Percentiles rank a stretch among this genome's conserved stretches.
Evolutionary conservation across 352 stramenopile genomes (phyloP).

Genomic region (Globisporangium paddicum): DNA sequence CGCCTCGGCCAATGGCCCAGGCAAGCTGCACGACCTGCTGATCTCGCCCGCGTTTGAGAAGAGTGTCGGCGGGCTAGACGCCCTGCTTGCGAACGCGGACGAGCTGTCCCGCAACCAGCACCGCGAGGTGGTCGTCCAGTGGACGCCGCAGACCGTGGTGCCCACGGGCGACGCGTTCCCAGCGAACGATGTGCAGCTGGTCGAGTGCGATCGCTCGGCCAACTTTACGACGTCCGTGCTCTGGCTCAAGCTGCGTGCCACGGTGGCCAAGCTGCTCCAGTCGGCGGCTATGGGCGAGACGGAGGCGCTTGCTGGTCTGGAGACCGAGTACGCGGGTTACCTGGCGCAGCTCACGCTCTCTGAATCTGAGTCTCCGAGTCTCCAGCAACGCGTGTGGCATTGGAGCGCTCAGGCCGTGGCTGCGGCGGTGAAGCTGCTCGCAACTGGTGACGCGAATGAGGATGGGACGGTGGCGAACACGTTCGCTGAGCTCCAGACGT

Average conservation of each 20-base stretch:
- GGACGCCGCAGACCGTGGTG: constrained; percentile 37
- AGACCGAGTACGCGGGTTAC: constrained; percentile 26
- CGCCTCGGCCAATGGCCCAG: constrained; percentile 26
- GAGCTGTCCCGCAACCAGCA: constrained; percentile 76
- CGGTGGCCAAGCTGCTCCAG: constrained; percentile 47
- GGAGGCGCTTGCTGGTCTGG: constrained; percentile 19
- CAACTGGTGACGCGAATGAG: not conserved
- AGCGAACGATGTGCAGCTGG: constrained; percentile 28
- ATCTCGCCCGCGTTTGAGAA: constrained; percentile 31
- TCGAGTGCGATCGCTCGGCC: constrained; percentile 69
- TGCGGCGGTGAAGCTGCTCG: constrained; percentile 7
- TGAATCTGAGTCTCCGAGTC: constrained; percentile 7
- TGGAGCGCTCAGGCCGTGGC: constrained; percentile 36
- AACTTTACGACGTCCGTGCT: constrained; percentile 33
- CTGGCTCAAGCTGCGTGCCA: constrained; percentile 61
- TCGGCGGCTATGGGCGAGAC: constrained; percentile 25
- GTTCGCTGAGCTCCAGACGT: constrained; percentile 24
- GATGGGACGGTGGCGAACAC: constrained; percentile 7
- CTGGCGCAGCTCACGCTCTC: constrained; percentile 18
- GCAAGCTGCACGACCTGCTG: constrained; percentile 50
- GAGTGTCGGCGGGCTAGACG: constrained; percentile 34
- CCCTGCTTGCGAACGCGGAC: constrained; percentile 23
- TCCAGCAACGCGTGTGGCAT: constrained; percentile 43
- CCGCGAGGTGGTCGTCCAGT: constrained; percentile 72
- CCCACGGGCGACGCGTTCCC: constrained; percentile 36